These are phyloP conservation scores for Cetraspora pellucida DNA, from an alignment of 192 early-diverging fungal genomes.

Conservation along the genomic window DNA sequence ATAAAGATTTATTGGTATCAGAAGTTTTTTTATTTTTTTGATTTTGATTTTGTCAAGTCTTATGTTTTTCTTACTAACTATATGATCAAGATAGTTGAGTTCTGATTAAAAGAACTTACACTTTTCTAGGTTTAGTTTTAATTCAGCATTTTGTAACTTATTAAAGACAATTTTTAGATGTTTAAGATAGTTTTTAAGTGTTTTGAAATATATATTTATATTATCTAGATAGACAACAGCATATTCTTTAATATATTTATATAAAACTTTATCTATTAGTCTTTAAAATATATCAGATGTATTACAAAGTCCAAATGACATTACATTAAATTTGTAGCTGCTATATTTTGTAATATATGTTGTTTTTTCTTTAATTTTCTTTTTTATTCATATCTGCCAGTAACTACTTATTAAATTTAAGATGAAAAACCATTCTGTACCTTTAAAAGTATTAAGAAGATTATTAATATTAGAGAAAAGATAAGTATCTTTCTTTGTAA, in stretches of 20 bases:
- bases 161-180: conserved; percentile 21
- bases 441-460: conserved; percentile 39
- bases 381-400: conserved; percentile 32
- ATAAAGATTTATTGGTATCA: neutral
- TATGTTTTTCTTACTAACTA: neutral
- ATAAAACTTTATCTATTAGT: conserved; percentile 44
- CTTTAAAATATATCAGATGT: conserved; percentile 42
- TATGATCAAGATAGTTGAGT: neutral
- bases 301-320: conserved; percentile 49
- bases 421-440: conserved; percentile 39
- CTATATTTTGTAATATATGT: conserved; percentile 38
- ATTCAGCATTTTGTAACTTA: neutral
- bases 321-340: conserved; percentile 40
- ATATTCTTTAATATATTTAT: conserved; percentile 32
- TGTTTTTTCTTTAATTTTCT: conserved; percentile 36
- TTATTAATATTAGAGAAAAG: conserved; percentile 52
- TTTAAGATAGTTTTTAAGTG: conserved; percentile 42
- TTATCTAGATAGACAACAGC: conserved; percentile 50
- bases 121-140: neutral
- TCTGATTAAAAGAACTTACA: neutral
- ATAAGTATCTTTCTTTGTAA: conserved; percentile 46
- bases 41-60: neutral
- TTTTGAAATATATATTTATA: conserved; percentile 40
- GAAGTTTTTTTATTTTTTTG: neutral
- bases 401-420: conserved; percentile 42